Percentiles rank a stretch among this genome's conserved stretches.
Evolutionary conservation across 495 filamentous ascomycete genomes (phyloP).

Genomic region (Talaromyces proteolyticus): DNA sequence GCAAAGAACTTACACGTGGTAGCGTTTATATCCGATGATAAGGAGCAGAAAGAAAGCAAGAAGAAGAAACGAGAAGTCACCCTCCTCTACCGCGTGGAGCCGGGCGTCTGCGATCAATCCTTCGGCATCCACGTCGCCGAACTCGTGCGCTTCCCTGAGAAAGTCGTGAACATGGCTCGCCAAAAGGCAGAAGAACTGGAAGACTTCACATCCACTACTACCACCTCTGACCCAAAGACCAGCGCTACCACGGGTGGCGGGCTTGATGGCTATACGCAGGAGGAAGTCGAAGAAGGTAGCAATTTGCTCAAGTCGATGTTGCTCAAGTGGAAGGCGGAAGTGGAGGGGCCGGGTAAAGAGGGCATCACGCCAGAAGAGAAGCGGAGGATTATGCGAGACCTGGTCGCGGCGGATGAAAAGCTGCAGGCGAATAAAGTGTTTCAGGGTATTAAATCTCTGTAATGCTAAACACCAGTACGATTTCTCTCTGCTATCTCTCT

Average conservation of each 20-base stretch:
- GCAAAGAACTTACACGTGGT: conserved; percentile 95
- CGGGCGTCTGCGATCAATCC: conserved; percentile 91
- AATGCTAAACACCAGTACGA: not conserved
- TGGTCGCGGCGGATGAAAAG: conserved; percentile 65
- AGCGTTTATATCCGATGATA: conserved; percentile 74
- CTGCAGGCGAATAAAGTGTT: conserved; percentile 85
- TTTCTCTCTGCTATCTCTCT: too few relatives aligned
- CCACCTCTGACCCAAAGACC: too few relatives aligned
- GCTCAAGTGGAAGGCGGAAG: conserved; percentile 81
- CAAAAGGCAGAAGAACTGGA: conserved; percentile 97
- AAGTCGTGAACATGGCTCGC: conserved; percentile 98
- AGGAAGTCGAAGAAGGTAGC: conserved; percentile 90
- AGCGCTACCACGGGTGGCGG: conserved; percentile 49
- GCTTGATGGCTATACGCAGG: conserved; percentile 59
- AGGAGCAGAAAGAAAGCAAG: conserved; percentile 25
- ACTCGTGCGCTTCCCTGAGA: conserved; percentile 93
- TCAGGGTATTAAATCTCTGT: conserved; percentile 77
- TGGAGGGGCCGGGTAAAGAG: conserved; percentile 47
- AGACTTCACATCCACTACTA: conserved; percentile 68
- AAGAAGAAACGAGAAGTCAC: conserved; percentile 79
- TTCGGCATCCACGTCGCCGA: conserved; percentile 99
- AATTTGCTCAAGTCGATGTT: conserved; percentile 79
- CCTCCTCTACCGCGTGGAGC: conserved; percentile 90
- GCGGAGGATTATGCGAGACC: conserved; percentile 68
- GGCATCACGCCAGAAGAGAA: conserved; percentile 70